phyloP scores from a whole-genome alignment of 2,329 filamentous ascomycete genomes.

The Aspergillus piperis region DNA sequence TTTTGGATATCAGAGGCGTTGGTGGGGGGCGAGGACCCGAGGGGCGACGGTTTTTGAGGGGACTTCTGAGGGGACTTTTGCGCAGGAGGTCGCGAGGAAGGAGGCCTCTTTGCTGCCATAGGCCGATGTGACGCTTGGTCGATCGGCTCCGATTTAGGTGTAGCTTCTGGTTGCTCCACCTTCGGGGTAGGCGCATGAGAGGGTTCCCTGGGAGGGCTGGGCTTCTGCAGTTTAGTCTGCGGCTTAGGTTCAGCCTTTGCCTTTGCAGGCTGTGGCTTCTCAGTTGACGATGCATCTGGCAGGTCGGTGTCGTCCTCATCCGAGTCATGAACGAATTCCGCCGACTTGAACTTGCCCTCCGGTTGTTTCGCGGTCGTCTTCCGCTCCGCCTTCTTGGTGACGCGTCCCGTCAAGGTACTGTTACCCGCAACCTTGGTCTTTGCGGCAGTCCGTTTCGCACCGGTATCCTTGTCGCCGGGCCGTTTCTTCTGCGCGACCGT shows the following conservation, averaged over 20 bases:
- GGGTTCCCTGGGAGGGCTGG: constrained; percentile 21
- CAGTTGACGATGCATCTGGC: constrained; percentile 31
- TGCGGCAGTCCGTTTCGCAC: constrained; percentile 45
- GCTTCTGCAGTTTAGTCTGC: constrained; percentile 21
- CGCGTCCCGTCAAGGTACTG: constrained; percentile 46
- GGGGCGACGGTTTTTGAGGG: constrained; percentile 62
- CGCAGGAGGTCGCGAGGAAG: constrained; percentile 45
- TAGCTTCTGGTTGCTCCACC: constrained; percentile 26
- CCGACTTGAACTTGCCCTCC: constrained; percentile 54
- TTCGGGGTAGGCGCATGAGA: constrained; percentile 29
- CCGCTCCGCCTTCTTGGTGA: constrained; percentile 49
- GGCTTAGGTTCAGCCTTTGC: constrained; percentile 23
- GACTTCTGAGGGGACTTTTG: constrained; percentile 52
- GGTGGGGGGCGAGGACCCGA: constrained; percentile 62
- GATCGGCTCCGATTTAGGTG: constrained; percentile 27
- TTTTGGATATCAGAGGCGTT: constrained; percentile 61
- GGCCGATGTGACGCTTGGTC: constrained; percentile 30
- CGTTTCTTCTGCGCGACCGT: constrained; percentile 38
- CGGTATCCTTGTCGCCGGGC: constrained; percentile 41
- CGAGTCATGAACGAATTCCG: constrained; percentile 56
- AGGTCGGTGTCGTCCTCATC: constrained; percentile 51
- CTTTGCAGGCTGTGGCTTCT: constrained; percentile 21
- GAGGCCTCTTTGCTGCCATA: constrained; percentile 38
- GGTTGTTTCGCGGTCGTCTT: constrained; percentile 40
- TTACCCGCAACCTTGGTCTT: constrained; percentile 55